These are phyloP conservation scores for Fusarium musae DNA, from an alignment of 2,329 filamentous ascomycete genomes.

Conservation along the genomic window DNA sequence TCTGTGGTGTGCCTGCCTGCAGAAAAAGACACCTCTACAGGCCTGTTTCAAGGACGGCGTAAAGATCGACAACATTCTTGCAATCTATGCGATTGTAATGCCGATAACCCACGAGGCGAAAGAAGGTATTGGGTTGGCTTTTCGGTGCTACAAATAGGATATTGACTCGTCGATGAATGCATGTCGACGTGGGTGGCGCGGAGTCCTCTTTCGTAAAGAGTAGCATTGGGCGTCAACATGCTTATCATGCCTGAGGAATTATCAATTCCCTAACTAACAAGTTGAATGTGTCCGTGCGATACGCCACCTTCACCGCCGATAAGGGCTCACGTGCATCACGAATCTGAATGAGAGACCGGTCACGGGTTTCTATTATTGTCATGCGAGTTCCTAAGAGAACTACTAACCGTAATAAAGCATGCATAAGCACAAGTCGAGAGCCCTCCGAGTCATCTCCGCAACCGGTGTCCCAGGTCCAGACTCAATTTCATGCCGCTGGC, in stretches of 20 bases:
- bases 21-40: slow-evolving; percentile 7
- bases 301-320: slow-evolving; percentile 26
- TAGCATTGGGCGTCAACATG: slow-evolving; percentile 17
- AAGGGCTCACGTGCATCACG: slow-evolving; percentile 14
- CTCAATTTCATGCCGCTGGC: slow-evolving; percentile 9
- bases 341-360: neutral
- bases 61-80: slow-evolving; percentile 15
- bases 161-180: neutral
- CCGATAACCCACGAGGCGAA: neutral
- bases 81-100: neutral
- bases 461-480: slow-evolving; percentile 14
- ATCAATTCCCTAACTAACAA: slow-evolving; percentile 7
- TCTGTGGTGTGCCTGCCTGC: neutral
- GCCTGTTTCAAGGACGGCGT: slow-evolving; percentile 1
- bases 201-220: neutral
- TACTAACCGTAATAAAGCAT: slow-evolving; percentile 13
- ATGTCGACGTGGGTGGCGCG: slow-evolving; percentile 29
- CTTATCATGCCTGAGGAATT: neutral
- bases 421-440: slow-evolving; percentile 6
- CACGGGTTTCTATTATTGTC: slow-evolving; percentile 28
- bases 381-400: slow-evolving; percentile 17
- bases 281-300: slow-evolving; percentile 27
- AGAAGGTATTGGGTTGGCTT: neutral
- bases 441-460: slow-evolving; percentile 29
- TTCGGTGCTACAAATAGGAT: neutral